Evolutionary conservation across 208 protist species (phyloP).

Genomic region (Trypanosoma theileri): DNA sequence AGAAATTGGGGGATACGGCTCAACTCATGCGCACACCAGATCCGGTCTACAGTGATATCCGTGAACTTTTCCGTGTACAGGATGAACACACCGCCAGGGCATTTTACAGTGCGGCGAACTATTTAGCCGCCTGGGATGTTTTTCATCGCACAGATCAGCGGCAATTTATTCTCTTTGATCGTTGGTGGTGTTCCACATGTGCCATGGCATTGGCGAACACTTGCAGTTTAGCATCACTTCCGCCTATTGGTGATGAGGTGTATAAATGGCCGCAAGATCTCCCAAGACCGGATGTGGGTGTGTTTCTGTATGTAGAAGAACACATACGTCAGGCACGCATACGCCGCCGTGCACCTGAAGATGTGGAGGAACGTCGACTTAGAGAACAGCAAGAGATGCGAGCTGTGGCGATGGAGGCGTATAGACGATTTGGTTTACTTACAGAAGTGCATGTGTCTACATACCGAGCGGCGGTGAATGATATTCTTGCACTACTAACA

Average conservation of each 20-base stretch:
- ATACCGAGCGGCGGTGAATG: conserved; percentile 53
- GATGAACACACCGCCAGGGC: conserved; percentile 45
- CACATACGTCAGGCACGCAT: conserved; percentile 53
- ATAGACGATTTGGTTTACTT: conserved; percentile 44
- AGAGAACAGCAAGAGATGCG: conserved; percentile 53
- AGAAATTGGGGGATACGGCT: conserved; percentile 34
- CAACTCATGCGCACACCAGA: conserved; percentile 47
- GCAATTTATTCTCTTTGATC: conserved; percentile 57
- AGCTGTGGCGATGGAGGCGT: conserved; percentile 50
- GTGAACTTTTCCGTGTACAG: conserved; percentile 40
- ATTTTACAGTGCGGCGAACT: conserved; percentile 78
- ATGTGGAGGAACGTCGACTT: conserved; percentile 62
- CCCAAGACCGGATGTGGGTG: conserved; percentile 24
- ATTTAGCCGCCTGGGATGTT: conserved; percentile 52
- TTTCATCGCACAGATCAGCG: neutral
- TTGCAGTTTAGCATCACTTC: conserved; percentile 30
- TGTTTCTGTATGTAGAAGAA: conserved; percentile 60
- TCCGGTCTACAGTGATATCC: conserved; percentile 39
- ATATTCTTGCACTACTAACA: conserved; percentile 40
- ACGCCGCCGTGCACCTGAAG: conserved; percentile 46
- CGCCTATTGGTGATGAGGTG: conserved; percentile 32
- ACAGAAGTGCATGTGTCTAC: conserved; percentile 37
- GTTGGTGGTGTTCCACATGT: conserved; percentile 80
- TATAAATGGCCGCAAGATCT: conserved; percentile 68
- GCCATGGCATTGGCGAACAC: conserved; percentile 70